Base-by-base conservation (phyloP, 2,329 filamentous ascomycete genomes). In the Ophiostoma sp. region DNA sequence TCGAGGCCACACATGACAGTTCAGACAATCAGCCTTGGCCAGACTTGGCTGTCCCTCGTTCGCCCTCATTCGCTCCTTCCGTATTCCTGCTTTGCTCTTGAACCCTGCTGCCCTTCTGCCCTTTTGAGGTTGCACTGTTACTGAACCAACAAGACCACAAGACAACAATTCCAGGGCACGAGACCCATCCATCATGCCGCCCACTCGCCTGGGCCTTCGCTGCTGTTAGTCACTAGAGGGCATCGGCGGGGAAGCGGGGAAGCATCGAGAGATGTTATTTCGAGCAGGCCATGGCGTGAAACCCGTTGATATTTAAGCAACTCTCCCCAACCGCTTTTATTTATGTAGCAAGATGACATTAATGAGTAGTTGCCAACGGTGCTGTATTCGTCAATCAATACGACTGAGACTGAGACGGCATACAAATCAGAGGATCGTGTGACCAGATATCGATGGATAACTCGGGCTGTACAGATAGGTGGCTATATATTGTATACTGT, bases 31-130 rank as follows among this genome's bases (percentile, higher is more conserved):
- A 57, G 52, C 52, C 52, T 57, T 57, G 52, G 52, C 52, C 17
- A 57, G 52, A 57, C 52, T 57, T 27, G 52, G 52, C 52, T 57
- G 52, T 57, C 52, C 23, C 52, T 57, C 52, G 27, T 27, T 57
- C n/a, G 52, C 52, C n/a, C 52, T 57, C 52, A 57, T 57, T 57
- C 52, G 52, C 52, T 57, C 52, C 52, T 57, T 57, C 23, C 52
- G n/a, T 27, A n/a, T 57, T 27, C 52, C 52, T 57, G 52, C 52
- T 27, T 35, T 70, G 52, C 13, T 48, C 2, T 3, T 20, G 17
- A 11, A 36, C 5, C 20, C 36, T 33, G 1, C 36, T 48, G 44
- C 44, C 20, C 44, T 48, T 13, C 23, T 57, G 52, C 6, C 8
- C 17, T 48, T 20, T 17, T 48, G 44, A 48, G 17, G 44, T 48